Percentiles rank a stretch among this genome's conserved stretches.
Evolutionary conservation across 2,329 filamentous ascomycete species (phyloP).

Genomic region (Xylariales sp.): DNA sequence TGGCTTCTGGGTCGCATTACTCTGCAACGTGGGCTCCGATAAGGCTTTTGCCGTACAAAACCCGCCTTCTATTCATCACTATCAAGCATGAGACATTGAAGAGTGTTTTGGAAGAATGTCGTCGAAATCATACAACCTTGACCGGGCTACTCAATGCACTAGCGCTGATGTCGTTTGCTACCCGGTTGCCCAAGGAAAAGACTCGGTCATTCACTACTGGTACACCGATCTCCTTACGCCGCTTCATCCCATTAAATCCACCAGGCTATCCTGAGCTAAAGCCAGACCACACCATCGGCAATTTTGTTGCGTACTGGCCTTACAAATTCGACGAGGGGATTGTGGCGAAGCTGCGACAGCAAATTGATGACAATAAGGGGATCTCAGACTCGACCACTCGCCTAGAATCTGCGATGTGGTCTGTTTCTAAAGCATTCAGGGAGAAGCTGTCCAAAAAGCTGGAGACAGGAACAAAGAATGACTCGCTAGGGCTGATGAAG

Average conservation of each 20-base stretch:
- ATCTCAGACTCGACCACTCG: not conserved
- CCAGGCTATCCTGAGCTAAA: slow-evolving; percentile 5
- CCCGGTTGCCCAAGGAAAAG: slow-evolving; percentile 8
- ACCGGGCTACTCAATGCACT: slow-evolving; percentile 25
- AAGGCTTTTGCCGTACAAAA: slow-evolving; percentile 11
- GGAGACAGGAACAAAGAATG: slow-evolving; percentile 18
- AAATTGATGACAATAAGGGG: not conserved
- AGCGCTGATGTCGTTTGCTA: slow-evolving; percentile 17
- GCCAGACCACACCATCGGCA: slow-evolving; percentile 12
- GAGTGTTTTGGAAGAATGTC: slow-evolving; percentile 18
- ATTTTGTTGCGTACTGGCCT: slow-evolving; percentile 11
- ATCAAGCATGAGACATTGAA: slow-evolving; percentile 14
- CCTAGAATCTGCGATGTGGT: slow-evolving; percentile 19
- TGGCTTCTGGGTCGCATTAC: slow-evolving; percentile 9
- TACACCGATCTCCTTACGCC: slow-evolving; percentile 20
- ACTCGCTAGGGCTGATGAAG: slow-evolving; percentile 18
- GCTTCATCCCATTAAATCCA: slow-evolving; percentile 12
- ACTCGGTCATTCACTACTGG: slow-evolving; percentile 7
- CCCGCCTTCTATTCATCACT: slow-evolving; percentile 15
- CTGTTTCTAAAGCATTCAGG: slow-evolving; percentile 9
- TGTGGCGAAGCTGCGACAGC: not conserved
- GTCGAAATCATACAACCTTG: slow-evolving; percentile 23
- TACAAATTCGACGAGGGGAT: slow-evolving; percentile 7
- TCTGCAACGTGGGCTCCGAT: slow-evolving; percentile 22
- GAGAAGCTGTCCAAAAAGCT: slow-evolving; percentile 14